Percentiles rank a stretch among this genome's conserved stretches.
Evolutionary conservation across 352 stramenopile species (phyloP).

Genomic region (Nannochloropsis limnetica): DNA sequence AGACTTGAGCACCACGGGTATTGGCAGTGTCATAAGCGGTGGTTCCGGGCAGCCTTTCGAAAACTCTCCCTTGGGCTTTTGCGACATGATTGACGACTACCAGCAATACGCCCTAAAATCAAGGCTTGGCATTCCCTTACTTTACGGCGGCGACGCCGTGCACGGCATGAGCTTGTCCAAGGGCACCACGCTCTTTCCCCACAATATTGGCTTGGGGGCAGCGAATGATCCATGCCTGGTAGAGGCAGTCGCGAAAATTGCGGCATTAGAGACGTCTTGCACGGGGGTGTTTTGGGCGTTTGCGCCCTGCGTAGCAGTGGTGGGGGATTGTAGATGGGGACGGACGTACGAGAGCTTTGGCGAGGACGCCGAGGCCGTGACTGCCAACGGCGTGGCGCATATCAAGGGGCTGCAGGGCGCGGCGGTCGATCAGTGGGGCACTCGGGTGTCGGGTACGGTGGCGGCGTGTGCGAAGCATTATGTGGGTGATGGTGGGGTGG

Average conservation of each 20-base stretch:
- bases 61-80: constrained; percentile 18
- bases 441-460: background rate
- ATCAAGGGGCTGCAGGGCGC: constrained; percentile 11
- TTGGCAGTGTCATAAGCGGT: background rate
- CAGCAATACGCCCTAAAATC: background rate
- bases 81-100: constrained; percentile 30
- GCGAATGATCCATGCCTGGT: background rate
- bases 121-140: constrained; percentile 4
- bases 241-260: background rate
- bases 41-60: background rate
- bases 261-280: background rate
- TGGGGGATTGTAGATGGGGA: background rate
- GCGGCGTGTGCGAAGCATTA: constrained; percentile 27
- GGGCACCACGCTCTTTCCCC: background rate
- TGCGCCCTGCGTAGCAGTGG: background rate
- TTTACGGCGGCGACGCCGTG: constrained; percentile 28
- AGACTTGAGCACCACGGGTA: background rate
- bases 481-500: background rate
- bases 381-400: constrained; percentile 23
- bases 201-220: constrained; percentile 16
- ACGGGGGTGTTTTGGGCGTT: constrained; percentile 11
- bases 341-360: constrained; percentile 23
- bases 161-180: constrained; percentile 28
- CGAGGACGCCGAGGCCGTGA: constrained; percentile 9
- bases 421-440: background rate